phyloP scores from a whole-genome alignment of 108 stramenopile genomes.

The Aurantiochytrium sp. region DNA sequence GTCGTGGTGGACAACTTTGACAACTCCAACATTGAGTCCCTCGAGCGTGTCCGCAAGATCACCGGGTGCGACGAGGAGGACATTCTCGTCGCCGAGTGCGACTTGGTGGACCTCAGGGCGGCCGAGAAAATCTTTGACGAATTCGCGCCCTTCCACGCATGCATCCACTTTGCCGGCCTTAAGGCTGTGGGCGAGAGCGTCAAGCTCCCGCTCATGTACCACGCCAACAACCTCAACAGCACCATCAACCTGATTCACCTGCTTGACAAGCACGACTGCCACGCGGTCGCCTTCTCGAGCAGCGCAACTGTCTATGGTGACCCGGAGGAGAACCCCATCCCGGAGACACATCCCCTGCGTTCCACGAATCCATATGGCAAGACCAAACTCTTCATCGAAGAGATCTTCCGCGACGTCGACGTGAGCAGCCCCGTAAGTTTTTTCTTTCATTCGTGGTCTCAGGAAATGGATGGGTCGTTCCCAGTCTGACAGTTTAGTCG shows the following conservation, averaged over 20 bases:
- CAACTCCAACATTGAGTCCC: constrained; percentile 76
- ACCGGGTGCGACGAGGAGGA: constrained; percentile 32
- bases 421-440: constrained; percentile 37
- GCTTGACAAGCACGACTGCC: constrained; percentile 80
- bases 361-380: constrained; percentile 96
- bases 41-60: constrained; percentile 71
- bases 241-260: constrained; percentile 72
- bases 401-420: constrained; percentile 82
- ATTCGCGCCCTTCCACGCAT: constrained; percentile 72
- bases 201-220: constrained; percentile 78
- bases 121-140: constrained; percentile 31
- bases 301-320: constrained; percentile 96
- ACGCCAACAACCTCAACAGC: constrained; percentile 89
- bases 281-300: constrained; percentile 78
- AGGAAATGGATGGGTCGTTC: too few relatives aligned
- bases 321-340: constrained; percentile 73
- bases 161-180: constrained; percentile 97
- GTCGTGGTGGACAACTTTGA: constrained; percentile 85
- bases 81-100: constrained; percentile 52
- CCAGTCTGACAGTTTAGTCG: too few relatives aligned
- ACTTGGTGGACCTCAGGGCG: constrained; percentile 32
- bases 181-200: constrained; percentile 95
- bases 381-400: constrained; percentile 98
- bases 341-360: constrained; percentile 73
- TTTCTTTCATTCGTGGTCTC: background rate